Evolutionary conservation across 768 basidiomycete species (phyloP), one percentile per base, ranked within the genome.

Genomic region (Pleurotus tuoliensis): DNA sequence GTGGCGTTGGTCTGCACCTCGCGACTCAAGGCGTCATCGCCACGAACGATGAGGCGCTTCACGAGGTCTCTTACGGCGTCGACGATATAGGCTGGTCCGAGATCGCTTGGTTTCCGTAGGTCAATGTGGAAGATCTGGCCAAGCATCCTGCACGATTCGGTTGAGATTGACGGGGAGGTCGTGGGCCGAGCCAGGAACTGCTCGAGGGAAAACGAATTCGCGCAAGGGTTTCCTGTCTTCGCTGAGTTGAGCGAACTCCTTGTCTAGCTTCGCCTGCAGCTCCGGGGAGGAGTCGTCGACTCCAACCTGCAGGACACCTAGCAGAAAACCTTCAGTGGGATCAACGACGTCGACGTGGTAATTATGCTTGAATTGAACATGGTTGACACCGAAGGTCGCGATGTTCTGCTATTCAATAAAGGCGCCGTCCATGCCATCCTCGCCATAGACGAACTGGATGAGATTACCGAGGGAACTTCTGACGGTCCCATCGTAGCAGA

Each of bases 101-200:
- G 82, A 68, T 99, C 94, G 64, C 87, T 92, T 0, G 95, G 92
- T 65, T 97, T 93, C 57, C 97, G 85, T 24, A 83, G 80, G 72
- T 98, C 95, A 65, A 99, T 93, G 62, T 95, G 93, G 86, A 98
- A 98, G 66, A 98, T 95, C 63, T 98, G 96, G 9, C 84, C 70
- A 78, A 52, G 79, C 79, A 61, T 88, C 87, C 20, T 20, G 20
- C 20, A 20, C 20, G 20, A 20, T 20, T 20, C 20, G 20, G 20
- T 20, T 20, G 20, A 20, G 20, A 20, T 20, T 20, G 20, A 20
- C 20, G 20, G 20, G 20, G 20, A 20, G 1, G 20, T 20, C 1
- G 20, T 20, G 2, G 20, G 20, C 1, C 20, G 20, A 20, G 20
- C 20, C 20, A 20, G 20, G 20, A 20, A 20, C 20, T 20, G 20